Conservation (phyloP, 208 protist species). For the Novymonas esmeraldas region DNA sequence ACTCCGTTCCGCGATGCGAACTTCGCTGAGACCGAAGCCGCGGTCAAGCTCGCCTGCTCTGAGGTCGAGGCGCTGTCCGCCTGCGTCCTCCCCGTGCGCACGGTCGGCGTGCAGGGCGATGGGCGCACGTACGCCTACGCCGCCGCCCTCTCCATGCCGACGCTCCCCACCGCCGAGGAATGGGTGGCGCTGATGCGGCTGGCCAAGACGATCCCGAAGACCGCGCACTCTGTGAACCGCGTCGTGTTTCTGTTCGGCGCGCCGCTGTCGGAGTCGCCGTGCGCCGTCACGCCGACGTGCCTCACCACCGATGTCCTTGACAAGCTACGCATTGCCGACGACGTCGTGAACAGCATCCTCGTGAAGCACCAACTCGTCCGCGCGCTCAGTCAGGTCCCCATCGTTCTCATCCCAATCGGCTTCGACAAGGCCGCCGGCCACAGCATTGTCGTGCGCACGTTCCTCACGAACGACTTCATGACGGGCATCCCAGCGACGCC, state of each 20-base stretch:
- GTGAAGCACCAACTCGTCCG: slow-evolving; percentile 82
- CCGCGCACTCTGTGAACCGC: slow-evolving; percentile 94
- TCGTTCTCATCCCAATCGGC: slow-evolving; percentile 91
- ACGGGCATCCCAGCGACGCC: slow-evolving; percentile 92
- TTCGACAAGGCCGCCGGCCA: slow-evolving; percentile 73
- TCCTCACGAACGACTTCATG: slow-evolving; percentile 98
- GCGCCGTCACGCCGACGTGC: slow-evolving; percentile 71
- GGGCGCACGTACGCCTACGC: slow-evolving; percentile 96
- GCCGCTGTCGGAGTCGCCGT: slow-evolving; percentile 27
- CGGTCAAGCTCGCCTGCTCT: slow-evolving; percentile 39
- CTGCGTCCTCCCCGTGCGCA: slow-evolving; percentile 90
- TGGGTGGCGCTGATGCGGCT: slow-evolving; percentile 81
- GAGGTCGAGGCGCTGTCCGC: slow-evolving; percentile 23
- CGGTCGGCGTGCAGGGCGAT: slow-evolving; percentile 98
- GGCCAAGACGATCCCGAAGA: slow-evolving; percentile 89
- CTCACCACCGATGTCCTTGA: slow-evolving; percentile 78
- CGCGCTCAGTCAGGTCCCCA: slow-evolving; percentile 93
- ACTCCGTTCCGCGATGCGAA: slow-evolving; percentile 53
- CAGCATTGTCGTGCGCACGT: slow-evolving; percentile 94
- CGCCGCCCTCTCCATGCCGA: slow-evolving; percentile 69
- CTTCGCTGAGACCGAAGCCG: slow-evolving; percentile 45
- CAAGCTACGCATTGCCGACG: slow-evolving; percentile 91
- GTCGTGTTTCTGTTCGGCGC: slow-evolving; percentile 93
- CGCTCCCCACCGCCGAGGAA: slow-evolving; percentile 52
- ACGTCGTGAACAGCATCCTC: slow-evolving; percentile 83